Conservation (phyloP, 1,284 basidiomycete species). For the Neonothopanus nambi region DNA sequence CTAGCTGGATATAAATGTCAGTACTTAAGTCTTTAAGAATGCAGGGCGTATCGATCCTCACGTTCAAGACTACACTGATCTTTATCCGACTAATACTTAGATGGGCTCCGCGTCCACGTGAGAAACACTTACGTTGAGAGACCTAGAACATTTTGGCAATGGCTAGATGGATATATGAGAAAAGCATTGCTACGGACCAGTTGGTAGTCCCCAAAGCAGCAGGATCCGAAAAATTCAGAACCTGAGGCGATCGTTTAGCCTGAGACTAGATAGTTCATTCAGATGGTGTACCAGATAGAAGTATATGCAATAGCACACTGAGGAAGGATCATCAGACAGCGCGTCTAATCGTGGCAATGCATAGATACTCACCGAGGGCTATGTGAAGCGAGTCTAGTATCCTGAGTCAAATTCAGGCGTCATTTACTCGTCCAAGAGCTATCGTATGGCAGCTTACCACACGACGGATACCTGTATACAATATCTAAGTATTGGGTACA, state of each 20-base stretch:
- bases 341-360: background rate
- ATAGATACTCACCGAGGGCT: constrained; percentile 6
- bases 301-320: constrained; percentile 36
- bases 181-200: constrained; percentile 5
- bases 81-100: background rate
- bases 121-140: constrained; percentile 30
- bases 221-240: constrained; percentile 36
- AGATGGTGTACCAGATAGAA: constrained; percentile 32
- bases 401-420: background rate
- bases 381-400: constrained; percentile 10
- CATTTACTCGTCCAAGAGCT: background rate
- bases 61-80: constrained; percentile 25
- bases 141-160: constrained; percentile 24
- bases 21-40: background rate
- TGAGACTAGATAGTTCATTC: background rate
- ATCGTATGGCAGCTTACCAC: constrained; percentile 11
- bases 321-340: background rate
- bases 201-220: constrained; percentile 21
- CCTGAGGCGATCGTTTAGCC: constrained; percentile 24
- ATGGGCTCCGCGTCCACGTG: background rate
- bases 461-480: constrained; percentile 14
- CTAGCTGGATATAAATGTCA: constrained; percentile 20
- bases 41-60: constrained; percentile 12
- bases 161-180: background rate
- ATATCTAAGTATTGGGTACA: background rate